These are phyloP conservation scores for Acacia crassicarpa DNA, from an alignment of 306 rosid species.

Conservation along the genomic window DNA sequence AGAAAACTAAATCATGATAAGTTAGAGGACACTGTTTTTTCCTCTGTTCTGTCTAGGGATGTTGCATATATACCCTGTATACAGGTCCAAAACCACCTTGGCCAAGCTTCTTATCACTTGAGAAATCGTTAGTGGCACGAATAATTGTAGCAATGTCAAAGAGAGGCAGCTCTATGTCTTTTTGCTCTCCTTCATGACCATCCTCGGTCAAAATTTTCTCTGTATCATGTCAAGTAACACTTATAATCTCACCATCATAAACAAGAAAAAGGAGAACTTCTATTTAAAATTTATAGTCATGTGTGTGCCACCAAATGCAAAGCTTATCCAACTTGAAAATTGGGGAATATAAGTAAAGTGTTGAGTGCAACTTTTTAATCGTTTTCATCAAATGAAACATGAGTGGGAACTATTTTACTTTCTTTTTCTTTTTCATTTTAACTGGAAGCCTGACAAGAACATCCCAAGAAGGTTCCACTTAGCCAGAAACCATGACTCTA, in stretches of 20 bases:
- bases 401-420: background rate
- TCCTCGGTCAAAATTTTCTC: background rate
- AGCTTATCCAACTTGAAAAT: background rate
- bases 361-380: background rate
- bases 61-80: constrained; percentile 30
- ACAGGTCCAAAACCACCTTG: constrained; percentile 55
- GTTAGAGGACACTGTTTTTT: background rate
- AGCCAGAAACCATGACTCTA: background rate
- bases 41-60: background rate
- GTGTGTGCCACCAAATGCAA: background rate
- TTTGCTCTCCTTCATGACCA: constrained; percentile 21
- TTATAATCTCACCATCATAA: background rate
- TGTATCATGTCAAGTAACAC: background rate
- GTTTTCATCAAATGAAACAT: background rate
- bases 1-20: background rate
- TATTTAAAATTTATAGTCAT: background rate
- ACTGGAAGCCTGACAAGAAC: background rate
- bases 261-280: background rate
- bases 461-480: background rate
- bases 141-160: constrained; percentile 36
- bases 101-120: constrained; percentile 40
- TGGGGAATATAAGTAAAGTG: background rate
- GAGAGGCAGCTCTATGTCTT: constrained; percentile 48
- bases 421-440: background rate
- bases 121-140: constrained; percentile 44